Conservation (phyloP, 768 basidiomycete genomes). For the Tricholoma bakamatsutake region DNA sequence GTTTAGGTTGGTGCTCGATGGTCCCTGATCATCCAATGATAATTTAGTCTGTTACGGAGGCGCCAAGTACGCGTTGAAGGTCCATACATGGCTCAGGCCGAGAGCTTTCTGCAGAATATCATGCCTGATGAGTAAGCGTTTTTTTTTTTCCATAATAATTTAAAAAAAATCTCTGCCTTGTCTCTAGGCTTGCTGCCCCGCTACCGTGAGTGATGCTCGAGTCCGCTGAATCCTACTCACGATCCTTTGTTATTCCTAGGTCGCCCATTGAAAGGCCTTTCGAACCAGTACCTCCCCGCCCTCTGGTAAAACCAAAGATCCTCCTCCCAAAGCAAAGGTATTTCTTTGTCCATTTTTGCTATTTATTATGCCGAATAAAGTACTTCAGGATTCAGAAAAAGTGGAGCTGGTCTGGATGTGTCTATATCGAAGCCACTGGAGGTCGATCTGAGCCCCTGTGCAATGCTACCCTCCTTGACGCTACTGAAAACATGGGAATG, state of each 20-base stretch:
- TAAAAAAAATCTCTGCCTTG: background rate
- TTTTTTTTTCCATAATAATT: background rate
- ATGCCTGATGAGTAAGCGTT: constrained; percentile 14
- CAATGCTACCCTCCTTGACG: constrained; percentile 41
- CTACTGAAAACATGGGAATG: constrained; percentile 34
- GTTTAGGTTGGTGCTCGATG: background rate
- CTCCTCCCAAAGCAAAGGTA: constrained; percentile 17
- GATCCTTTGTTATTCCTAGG: constrained; percentile 9
- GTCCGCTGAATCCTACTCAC: background rate
- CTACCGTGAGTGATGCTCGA: constrained; percentile 19
- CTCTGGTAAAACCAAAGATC: constrained; percentile 12
- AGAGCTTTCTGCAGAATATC: constrained; percentile 13
- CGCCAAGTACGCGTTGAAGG: background rate
- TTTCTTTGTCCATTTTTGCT: background rate
- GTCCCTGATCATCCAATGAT: background rate
- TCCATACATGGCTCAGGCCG: constrained; percentile 3
- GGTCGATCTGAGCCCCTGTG: constrained; percentile 40
- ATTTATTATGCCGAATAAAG: constrained; percentile 6
- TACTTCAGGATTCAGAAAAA: constrained; percentile 45
- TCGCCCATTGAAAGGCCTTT: constrained; percentile 16
- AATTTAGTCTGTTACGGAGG: background rate
- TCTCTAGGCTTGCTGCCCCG: constrained; percentile 29
- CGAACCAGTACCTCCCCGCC: constrained; percentile 18
- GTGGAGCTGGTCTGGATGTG: constrained; percentile 61
- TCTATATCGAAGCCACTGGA: constrained; percentile 35